phyloP scores from a whole-genome alignment of 1,284 basidiomycete genomes.

The Ustilago lituana region DNA sequence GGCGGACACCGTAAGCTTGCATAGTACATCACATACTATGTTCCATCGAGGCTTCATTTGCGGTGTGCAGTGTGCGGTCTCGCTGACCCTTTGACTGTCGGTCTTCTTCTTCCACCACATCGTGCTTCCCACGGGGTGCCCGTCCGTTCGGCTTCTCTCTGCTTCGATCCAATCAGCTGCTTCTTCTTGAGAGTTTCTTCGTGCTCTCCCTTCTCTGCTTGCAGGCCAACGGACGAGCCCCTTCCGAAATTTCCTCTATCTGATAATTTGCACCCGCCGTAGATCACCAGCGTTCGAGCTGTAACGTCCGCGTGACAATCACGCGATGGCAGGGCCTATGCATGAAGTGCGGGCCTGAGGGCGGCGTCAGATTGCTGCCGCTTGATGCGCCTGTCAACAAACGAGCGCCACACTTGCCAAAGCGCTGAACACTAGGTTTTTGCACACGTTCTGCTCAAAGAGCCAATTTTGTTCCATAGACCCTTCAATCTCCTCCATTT shows the following conservation, averaged over 20 bases:
- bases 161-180: constrained; percentile 3
- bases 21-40: neutral
- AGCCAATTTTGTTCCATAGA: too few species aligned
- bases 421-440: too few species aligned
- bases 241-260: neutral
- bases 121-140: too few species aligned
- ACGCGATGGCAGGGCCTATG: too few species aligned
- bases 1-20: constrained; percentile 3
- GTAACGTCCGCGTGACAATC: too few species aligned
- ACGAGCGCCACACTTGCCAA: too few species aligned
- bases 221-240: neutral
- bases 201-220: neutral
- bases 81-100: constrained; percentile 9
- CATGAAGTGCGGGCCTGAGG: too few species aligned
- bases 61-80: neutral
- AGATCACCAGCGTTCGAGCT: too few species aligned
- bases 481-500: too few species aligned
- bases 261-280: neutral
- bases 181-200: neutral
- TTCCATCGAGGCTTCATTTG: constrained; percentile 15
- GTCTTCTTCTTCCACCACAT: constrained; percentile 4
- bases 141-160: neutral
- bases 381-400: constrained; percentile 8
- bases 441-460: too few species aligned
- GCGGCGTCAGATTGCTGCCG: neutral